These are phyloP conservation scores for Albugo candida DNA, from an alignment of 352 stramenopile genomes.

Conservation along the genomic window DNA sequence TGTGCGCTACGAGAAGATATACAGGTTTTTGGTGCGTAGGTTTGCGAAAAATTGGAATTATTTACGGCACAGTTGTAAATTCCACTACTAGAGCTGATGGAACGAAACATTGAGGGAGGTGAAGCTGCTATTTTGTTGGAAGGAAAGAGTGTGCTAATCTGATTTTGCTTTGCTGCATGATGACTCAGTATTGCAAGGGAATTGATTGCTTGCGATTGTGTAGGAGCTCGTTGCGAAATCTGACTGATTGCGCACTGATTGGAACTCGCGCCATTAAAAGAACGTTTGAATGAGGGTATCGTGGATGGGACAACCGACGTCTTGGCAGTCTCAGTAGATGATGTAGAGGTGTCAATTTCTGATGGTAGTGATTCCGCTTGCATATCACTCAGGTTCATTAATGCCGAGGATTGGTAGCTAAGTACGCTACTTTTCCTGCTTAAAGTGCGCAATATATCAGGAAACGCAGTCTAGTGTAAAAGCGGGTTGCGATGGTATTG, in stretches of 20 bases:
- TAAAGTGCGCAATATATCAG: no score
- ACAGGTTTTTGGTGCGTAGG: background rate
- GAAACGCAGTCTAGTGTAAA: no score
- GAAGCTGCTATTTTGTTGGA: no score
- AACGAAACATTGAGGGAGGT: constrained; percentile 65
- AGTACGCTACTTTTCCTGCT: no score
- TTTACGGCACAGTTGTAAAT: constrained; percentile 33
- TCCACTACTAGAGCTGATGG: constrained; percentile 43
- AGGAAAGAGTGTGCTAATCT: background rate
- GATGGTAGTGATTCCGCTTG: no score
- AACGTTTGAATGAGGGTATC: constrained; percentile 75
- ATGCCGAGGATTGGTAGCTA: background rate
- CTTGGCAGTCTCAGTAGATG: no score
- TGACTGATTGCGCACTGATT: constrained; percentile 5
- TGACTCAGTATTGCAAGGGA: constrained; percentile 21
- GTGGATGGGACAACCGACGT: constrained; percentile 11
- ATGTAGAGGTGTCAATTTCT: no score
- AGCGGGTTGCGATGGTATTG: no score
- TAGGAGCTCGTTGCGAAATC: no score
- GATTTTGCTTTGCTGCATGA: constrained; percentile 40
- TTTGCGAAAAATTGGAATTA: background rate
- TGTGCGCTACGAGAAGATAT: no score
- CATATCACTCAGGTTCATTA: background rate
- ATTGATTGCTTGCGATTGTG: constrained; percentile 1
- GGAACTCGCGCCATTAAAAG: constrained; percentile 42